A percentile compares a stretch with the other conserved stretches of the same genome.
Evolutionary conservation across 2,329 filamentous ascomycete species (phyloP).

Genomic region (Elsinoe batatas): DNA sequence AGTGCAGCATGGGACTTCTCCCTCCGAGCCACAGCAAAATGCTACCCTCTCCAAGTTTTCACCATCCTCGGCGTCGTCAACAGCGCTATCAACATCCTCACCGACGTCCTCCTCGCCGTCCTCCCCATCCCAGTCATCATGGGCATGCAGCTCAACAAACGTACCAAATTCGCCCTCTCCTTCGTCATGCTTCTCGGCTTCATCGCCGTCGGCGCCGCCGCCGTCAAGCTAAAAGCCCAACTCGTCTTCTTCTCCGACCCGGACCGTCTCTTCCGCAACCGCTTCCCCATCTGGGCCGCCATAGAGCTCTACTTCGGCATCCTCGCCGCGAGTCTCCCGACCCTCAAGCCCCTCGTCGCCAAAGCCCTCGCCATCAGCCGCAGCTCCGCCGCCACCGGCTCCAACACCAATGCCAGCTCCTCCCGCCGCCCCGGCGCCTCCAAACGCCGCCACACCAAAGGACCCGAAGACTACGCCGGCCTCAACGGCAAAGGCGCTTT

Average conservation of each 20-base stretch:
- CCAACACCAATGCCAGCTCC: slow-evolving; percentile 3
- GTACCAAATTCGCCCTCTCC: slow-evolving; percentile 32
- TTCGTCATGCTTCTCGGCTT: slow-evolving; percentile 31
- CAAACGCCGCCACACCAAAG: not conserved
- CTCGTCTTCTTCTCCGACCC: slow-evolving; percentile 26
- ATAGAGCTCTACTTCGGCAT: slow-evolving; percentile 38
- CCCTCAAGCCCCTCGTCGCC: slow-evolving; percentile 33
- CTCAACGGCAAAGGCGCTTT: slow-evolving; percentile 1
- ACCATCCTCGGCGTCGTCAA: slow-evolving; percentile 39
- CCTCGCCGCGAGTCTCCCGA: slow-evolving; percentile 34
- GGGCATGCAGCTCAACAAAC: slow-evolving; percentile 34
- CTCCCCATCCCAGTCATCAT: slow-evolving; percentile 36
- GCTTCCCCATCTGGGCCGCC: slow-evolving; percentile 37
- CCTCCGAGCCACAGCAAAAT: slow-evolving; percentile 29
- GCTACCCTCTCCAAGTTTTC: slow-evolving; percentile 34
- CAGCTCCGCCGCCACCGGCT: slow-evolving; percentile 22
- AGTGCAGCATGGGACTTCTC: slow-evolving; percentile 34
- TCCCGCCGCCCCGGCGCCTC: not conserved
- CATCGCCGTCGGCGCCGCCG: slow-evolving; percentile 35
- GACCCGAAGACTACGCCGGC: not conserved
- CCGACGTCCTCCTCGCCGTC: slow-evolving; percentile 33
- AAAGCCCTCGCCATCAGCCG: slow-evolving; percentile 27
- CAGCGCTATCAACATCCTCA: slow-evolving; percentile 33
- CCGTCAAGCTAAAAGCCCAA: slow-evolving; percentile 34
- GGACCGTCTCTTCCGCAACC: slow-evolving; percentile 30